These are phyloP conservation scores for Brettanomyces sp. DNA, from an alignment of 805 yeast species.

Conservation along the genomic window DNA sequence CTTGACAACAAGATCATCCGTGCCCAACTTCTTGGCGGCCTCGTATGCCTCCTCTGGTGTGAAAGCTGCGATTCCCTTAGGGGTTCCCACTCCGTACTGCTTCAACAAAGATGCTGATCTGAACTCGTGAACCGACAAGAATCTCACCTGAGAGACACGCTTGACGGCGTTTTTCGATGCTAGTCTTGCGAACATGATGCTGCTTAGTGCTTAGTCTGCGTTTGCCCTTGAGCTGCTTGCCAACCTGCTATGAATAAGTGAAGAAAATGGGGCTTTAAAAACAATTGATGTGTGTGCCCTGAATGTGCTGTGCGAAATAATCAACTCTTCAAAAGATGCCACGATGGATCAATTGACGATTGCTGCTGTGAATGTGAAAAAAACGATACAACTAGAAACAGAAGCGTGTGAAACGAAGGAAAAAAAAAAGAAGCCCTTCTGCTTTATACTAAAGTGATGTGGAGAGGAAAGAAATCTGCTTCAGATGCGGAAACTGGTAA, in stretches of 20 bases:
- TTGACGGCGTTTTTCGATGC: constrained; percentile 10
- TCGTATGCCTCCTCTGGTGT: constrained; percentile 83
- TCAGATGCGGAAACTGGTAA: not conserved
- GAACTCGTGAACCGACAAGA: constrained; percentile 87
- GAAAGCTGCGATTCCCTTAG: constrained; percentile 83
- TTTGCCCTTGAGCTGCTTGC: not conserved
- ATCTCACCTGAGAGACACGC: constrained; percentile 36
- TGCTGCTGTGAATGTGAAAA: too few species aligned
- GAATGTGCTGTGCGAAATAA: too few species aligned
- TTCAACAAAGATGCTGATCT: constrained; percentile 85
- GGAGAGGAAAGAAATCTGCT: not conserved
- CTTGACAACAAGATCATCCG: constrained; percentile 84
- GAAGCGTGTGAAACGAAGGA: too few species aligned
- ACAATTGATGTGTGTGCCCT: too few species aligned
- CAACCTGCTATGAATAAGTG: not conserved
- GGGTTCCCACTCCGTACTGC: constrained; percentile 80
- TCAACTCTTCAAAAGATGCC: too few species aligned
- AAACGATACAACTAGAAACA: too few species aligned
- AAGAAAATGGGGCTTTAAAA: not conserved
- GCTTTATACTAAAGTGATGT: not conserved
- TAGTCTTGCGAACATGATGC: constrained; percentile 16
- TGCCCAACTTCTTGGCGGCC: constrained; percentile 66
- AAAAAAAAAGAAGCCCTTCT: too few species aligned
- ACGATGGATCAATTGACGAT: too few species aligned
- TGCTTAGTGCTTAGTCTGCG: too few species aligned